phyloP scores from a whole-genome alignment of 78 protist genomes.

The Dictyostelium discoideum region DNA sequence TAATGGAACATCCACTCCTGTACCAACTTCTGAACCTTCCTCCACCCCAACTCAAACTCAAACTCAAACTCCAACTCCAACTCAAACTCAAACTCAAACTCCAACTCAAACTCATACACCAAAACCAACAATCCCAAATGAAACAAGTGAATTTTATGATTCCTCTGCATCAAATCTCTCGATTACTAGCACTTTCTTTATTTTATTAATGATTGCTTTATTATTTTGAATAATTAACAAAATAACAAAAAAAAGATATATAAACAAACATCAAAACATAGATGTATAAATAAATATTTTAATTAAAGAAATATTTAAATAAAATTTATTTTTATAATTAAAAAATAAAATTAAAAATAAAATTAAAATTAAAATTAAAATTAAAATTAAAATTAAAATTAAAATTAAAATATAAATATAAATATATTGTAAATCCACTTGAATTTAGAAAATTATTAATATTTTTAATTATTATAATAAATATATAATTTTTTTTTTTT shows the following conservation, averaged over 20 bases:
- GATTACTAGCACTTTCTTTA: neutral
- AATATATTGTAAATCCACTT: no score
- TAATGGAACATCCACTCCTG: neutral
- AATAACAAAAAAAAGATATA: neutral
- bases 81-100: neutral
- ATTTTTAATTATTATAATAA: no score
- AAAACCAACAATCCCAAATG: neutral
- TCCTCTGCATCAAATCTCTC: neutral
- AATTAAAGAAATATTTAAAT: no score
- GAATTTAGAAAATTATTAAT: no score
- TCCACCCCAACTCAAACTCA: neutral
- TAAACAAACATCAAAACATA: neutral
- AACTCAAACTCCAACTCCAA: neutral
- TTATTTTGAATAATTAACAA: neutral
- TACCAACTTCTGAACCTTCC: neutral
- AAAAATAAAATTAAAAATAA: no score
- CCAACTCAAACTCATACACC: neutral
- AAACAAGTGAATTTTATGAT: neutral
- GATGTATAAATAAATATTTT: neutral
- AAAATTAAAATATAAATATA: no score
- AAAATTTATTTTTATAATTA: no score
- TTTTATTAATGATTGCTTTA: neutral
- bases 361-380: no score
- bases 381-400: no score
- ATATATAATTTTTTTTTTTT: no score